These are phyloP conservation scores for Russula earlei DNA, from an alignment of 768 basidiomycete species.

Conservation along the genomic window DNA sequence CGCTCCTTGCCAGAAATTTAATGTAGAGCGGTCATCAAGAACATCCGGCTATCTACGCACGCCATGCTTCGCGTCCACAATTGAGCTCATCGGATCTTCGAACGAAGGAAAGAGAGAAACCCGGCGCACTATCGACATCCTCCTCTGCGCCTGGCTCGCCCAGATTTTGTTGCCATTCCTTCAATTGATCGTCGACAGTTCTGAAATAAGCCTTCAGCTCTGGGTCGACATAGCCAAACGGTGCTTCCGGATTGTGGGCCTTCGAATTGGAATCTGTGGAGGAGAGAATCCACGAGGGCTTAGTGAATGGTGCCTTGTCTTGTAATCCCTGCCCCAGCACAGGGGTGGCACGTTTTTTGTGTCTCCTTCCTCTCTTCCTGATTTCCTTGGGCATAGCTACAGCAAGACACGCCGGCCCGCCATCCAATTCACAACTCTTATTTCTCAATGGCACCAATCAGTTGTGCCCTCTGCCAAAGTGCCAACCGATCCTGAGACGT, in stretches of 20 bases:
- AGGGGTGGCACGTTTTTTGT: slow-evolving; percentile 39
- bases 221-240: slow-evolving; percentile 82
- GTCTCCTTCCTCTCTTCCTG: slow-evolving; percentile 68
- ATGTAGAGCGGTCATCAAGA: slow-evolving; percentile 71
- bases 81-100: slow-evolving; percentile 16
- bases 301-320: slow-evolving; percentile 19
- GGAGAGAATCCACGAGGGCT: slow-evolving; percentile 65
- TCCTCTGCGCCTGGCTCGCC: slow-evolving; percentile 39
- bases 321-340: slow-evolving; percentile 20
- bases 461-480: slow-evolving; percentile 67
- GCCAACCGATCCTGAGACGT: slow-evolving; percentile 79
- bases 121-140: slow-evolving; percentile 39
- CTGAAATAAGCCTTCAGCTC: slow-evolving; percentile 92
- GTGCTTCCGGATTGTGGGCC: slow-evolving; percentile 53
- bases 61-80: too few species aligned
- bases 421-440: too few species aligned
- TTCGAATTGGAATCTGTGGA: slow-evolving; percentile 25
- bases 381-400: slow-evolving; percentile 67
- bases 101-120: slow-evolving; percentile 14
- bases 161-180: slow-evolving; percentile 67
- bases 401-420: too few species aligned
- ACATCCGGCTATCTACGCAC: slow-evolving; percentile 30
- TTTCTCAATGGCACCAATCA: slow-evolving; percentile 80
- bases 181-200: slow-evolving; percentile 79
- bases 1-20: slow-evolving; percentile 87